Percentiles rank a stretch among this genome's conserved stretches.
phyloP scores from a whole-genome alignment of 2,329 filamentous ascomycete genomes.

The Harringtonia aguacate region DNA sequence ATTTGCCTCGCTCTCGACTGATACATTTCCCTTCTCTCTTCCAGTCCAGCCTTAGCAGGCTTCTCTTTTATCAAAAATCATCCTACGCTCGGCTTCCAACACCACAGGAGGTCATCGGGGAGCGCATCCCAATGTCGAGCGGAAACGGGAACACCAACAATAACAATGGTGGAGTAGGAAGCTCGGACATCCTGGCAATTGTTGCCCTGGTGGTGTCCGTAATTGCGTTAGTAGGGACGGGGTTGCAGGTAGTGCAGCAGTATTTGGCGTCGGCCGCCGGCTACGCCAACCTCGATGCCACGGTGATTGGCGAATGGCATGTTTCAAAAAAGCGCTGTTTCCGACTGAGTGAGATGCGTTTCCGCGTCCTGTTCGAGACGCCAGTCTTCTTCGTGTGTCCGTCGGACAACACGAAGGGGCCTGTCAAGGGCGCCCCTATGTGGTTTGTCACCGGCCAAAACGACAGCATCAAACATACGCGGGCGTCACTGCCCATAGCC shows the following conservation, averaged over 20 bases:
- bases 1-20: no score
- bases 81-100: no score
- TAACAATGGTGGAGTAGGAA: no score
- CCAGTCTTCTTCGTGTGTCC: slow-evolving; percentile 40
- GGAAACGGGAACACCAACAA: no score
- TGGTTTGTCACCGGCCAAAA: slow-evolving; percentile 26
- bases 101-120: no score
- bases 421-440: slow-evolving; percentile 18
- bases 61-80: no score
- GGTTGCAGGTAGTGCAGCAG: slow-evolving; percentile 38
- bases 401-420: slow-evolving; percentile 27
- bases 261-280: slow-evolving; percentile 39
- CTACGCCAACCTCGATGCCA: slow-evolving; percentile 34
- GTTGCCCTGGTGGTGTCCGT: slow-evolving; percentile 36
- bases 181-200: slow-evolving; percentile 20
- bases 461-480: slow-evolving; percentile 17
- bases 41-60: no score
- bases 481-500: background rate
- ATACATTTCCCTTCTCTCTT: no score
- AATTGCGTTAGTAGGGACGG: slow-evolving; percentile 32
- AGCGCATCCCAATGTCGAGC: no score
- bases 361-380: slow-evolving; percentile 36
- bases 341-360: slow-evolving; percentile 31
- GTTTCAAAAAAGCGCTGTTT: slow-evolving; percentile 28
- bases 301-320: slow-evolving; percentile 37